Evolutionary conservation across 805 yeast genomes (phyloP).

Genomic region (Saccharomyces jurei): DNA sequence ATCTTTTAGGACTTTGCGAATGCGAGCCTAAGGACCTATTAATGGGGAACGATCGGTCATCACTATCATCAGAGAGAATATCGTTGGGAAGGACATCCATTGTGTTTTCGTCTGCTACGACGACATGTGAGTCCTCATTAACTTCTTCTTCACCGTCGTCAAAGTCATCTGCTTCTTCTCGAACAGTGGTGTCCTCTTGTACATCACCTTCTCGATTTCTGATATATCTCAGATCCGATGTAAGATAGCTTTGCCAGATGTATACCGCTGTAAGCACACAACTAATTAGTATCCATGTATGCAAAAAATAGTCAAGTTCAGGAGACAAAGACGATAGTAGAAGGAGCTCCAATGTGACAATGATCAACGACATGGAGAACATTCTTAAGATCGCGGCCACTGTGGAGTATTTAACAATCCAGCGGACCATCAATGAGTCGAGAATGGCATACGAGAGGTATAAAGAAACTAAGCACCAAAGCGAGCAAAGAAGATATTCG

Average conservation of each 20-base stretch:
- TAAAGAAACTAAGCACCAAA: constrained; percentile 91
- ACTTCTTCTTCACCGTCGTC: background rate
- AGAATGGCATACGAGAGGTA: constrained; percentile 75
- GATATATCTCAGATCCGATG: constrained; percentile 54
- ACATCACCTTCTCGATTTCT: constrained; percentile 7
- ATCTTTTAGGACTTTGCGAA: constrained; percentile 6
- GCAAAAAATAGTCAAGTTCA: constrained; percentile 64
- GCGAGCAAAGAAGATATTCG: constrained; percentile 70
- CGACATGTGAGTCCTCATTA: constrained; percentile 1
- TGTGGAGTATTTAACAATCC: constrained; percentile 87
- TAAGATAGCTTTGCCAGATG: constrained; percentile 80
- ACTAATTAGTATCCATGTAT: constrained; percentile 87
- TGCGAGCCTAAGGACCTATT: background rate
- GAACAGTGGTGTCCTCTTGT: constrained; percentile 3
- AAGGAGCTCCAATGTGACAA: constrained; percentile 62
- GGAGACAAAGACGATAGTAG: constrained; percentile 62
- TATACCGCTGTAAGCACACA: constrained; percentile 74
- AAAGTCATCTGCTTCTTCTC: background rate
- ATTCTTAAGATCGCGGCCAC: constrained; percentile 84
- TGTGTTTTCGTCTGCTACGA: constrained; percentile 7
- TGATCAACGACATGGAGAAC: constrained; percentile 69
- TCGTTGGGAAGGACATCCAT: background rate
- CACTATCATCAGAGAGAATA: background rate
- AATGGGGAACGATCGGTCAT: background rate
- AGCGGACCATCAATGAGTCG: constrained; percentile 84